Percentiles rank a stretch among this genome's conserved stretches.
These are phyloP conservation scores for Ampelocalamus luodianensis DNA, from an alignment of 176 grass and related monocot genomes.

Conservation along the genomic window DNA sequence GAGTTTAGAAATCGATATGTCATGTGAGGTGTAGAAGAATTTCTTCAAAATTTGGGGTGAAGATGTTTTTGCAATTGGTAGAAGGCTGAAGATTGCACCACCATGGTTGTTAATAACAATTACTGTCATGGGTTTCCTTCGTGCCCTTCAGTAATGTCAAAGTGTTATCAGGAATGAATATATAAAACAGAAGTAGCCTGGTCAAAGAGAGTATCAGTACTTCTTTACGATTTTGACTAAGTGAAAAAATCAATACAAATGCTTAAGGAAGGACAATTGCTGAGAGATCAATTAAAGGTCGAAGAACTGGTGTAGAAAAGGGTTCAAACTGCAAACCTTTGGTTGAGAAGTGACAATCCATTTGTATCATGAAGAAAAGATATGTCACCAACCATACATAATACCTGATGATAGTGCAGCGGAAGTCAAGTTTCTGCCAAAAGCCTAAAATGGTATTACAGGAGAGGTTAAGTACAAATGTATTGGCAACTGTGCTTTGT, in stretches of 20 bases:
- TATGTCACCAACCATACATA: constrained; percentile 90
- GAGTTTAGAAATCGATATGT: constrained; percentile 81
- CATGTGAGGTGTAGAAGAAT: constrained; percentile 86
- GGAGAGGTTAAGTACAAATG: constrained; percentile 6
- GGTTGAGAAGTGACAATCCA: constrained; percentile 85
- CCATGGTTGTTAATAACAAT: constrained; percentile 97
- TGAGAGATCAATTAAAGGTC: neutral
- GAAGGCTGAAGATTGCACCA: constrained; percentile 96
- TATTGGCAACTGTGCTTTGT: neutral
- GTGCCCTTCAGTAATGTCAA: constrained; percentile 60
- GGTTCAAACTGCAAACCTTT: constrained; percentile 67
- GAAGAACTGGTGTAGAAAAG: constrained; percentile 1
- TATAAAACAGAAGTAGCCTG: constrained; percentile 22
- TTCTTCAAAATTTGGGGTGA: constrained; percentile 71
- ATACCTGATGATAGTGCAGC: constrained; percentile 61
- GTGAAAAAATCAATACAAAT: constrained; percentile 14
- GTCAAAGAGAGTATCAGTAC: neutral
- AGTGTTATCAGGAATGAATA: constrained; percentile 39
- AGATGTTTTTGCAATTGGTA: constrained; percentile 74
- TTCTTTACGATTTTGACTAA: constrained; percentile 23
- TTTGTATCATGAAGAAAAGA: constrained; percentile 99
- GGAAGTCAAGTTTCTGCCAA: constrained; percentile 18
- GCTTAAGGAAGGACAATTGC: neutral
- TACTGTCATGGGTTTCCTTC: constrained; percentile 79
- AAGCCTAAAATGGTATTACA: constrained; percentile 18